Percentiles rank a stretch among this genome's conserved stretches.
Evolutionary conservation across 2,329 filamentous ascomycete genomes (phyloP).

Genomic region (Berkeleyomyces rouxiae): DNA sequence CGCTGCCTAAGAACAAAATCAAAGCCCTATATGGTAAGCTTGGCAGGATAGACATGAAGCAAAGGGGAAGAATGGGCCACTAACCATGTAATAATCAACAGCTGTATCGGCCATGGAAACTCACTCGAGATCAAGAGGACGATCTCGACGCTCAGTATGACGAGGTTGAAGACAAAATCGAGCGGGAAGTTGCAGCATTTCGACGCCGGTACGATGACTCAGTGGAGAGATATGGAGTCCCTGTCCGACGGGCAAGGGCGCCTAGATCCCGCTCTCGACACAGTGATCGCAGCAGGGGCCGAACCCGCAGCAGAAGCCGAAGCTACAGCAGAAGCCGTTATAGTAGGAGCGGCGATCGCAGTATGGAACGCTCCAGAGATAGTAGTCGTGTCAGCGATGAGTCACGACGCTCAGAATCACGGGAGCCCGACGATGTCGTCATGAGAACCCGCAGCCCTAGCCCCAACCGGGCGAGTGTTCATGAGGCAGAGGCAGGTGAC

Average conservation of each 20-base stretch:
- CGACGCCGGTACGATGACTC: constrained; percentile 30
- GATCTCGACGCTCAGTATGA: constrained; percentile 53
- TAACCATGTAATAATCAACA: constrained; percentile 21
- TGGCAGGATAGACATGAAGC: not conserved
- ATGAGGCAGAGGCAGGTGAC: no score
- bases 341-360: not conserved
- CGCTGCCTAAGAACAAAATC: constrained; percentile 56
- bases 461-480: not conserved
- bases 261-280: not conserved
- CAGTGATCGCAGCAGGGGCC: constrained; percentile 11
- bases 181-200: constrained; percentile 48
- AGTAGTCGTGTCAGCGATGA: not conserved
- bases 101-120: constrained; percentile 78
- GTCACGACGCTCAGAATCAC: not conserved
- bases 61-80: not conserved
- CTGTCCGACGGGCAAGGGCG: not conserved
- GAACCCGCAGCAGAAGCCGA: not conserved
- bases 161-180: constrained; percentile 45
- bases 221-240: constrained; percentile 18
- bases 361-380: not conserved
- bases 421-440: not conserved
- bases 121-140: constrained; percentile 50
- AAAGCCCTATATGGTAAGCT: constrained; percentile 51
- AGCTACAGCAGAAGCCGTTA: not conserved
- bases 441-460: not conserved